These are phyloP conservation scores for Blastobotrys ciferrii DNA, from an alignment of 1,139 yeast species.

Conservation along the genomic window DNA sequence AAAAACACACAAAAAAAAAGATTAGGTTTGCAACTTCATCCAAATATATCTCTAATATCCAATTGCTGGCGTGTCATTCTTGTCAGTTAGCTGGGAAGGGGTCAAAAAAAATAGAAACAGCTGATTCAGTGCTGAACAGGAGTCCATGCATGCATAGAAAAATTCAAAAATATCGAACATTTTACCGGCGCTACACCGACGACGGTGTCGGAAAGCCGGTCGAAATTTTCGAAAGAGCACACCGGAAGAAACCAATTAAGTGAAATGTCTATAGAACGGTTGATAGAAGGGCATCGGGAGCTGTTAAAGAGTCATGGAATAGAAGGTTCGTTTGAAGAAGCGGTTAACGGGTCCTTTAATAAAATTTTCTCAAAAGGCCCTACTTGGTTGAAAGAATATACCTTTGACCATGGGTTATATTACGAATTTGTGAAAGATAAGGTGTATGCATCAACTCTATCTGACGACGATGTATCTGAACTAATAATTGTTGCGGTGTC, in stretches of 20 bases:
- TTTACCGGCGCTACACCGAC: not conserved
- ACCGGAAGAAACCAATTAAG: not conserved
- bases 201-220: not conserved
- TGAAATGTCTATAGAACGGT: not conserved
- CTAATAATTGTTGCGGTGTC: conserved; percentile 31
- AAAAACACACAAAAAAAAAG: no score
- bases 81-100: no score
- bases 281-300: not conserved
- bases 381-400: not conserved
- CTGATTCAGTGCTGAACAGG: not conserved
- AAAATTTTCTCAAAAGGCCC: not conserved
- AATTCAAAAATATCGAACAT: no score
- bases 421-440: conserved; percentile 22
- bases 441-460: not conserved
- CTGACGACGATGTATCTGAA: not conserved
- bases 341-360: not conserved
- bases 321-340: not conserved
- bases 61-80: no score
- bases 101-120: no score
- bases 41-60: no score
- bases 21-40: no score
- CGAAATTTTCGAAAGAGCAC: not conserved
- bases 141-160: not conserved
- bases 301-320: not conserved
- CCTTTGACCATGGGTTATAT: not conserved